Evolutionary conservation across 2,329 filamentous ascomycete species (phyloP), one percentile per base, ranked within the genome.

Genomic region (Trichoderma breve): DNA sequence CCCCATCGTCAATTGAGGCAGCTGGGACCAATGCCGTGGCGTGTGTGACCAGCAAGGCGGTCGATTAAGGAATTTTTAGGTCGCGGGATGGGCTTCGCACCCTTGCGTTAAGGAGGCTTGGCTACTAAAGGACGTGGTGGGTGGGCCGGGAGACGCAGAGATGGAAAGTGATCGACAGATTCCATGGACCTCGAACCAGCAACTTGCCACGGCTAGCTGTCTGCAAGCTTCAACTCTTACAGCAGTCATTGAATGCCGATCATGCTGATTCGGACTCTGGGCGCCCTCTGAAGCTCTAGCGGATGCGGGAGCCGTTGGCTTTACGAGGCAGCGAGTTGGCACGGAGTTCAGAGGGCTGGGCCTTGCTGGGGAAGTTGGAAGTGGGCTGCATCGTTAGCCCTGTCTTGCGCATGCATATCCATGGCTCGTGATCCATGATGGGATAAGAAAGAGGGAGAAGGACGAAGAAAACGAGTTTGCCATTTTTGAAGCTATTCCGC

Each of bases 11-110:
- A 64, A 60, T 43, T 30, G 51, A 51, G 62, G 65, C 26, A 28
- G 32, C 51, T 36, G 60, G 26, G 65, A 43, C 65, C 65, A 72
- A 70, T 72, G 64, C 58, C 57, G 61, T 61, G 63, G 61, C 53
- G 58, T 55, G 55, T 66, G 47, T 47, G 58, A 34, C 65, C 53
- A 53, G 55, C 58, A 57, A 57, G 61, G 71, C 66, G 26, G 65
- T 68, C 39, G 55, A 72, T 72, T 72, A 51, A 61, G 43, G 47
- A 64, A 72, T 58, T 70, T 62, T 70, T 70, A 64, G 65, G 65
- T 70, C 71, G 65, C 71, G 71, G 71, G 67, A 72, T 55, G 71
- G 67, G 71, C 71, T 70, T 72, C 36, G 8, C 28, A 64, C 66
- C 71, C 71, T 70, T 53, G 70, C 67, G 67, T 71, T 55, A 57